Evolutionary conservation across 345 rosid species (phyloP).

Genomic region (Acer yangbiense): DNA sequence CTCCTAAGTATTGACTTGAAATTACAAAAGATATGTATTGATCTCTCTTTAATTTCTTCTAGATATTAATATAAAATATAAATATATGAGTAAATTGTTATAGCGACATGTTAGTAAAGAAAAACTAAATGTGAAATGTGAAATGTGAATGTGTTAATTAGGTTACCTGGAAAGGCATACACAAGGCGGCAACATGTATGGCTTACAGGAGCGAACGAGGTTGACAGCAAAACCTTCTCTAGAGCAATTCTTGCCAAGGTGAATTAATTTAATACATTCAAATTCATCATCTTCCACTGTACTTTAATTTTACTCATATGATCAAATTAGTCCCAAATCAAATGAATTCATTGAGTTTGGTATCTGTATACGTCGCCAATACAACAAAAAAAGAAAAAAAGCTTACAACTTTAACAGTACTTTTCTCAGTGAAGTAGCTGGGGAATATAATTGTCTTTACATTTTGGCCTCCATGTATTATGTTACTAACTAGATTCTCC

Average conservation of each 20-base stretch:
- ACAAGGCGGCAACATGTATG: conserved; percentile 78
- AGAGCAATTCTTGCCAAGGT: conserved; percentile 99
- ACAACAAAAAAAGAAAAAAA: background rate
- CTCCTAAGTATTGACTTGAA: background rate
- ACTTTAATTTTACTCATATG: background rate
- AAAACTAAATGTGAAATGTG: background rate
- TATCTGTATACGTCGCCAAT: background rate
- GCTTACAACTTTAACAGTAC: background rate
- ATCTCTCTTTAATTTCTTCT: background rate
- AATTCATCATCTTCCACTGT: background rate
- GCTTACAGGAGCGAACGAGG: conserved; percentile 84
- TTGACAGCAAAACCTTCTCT: conserved; percentile 86
- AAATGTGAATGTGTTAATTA: conserved; percentile 18
- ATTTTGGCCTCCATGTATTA: background rate
- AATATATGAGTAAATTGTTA: background rate
- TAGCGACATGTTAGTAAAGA: background rate
- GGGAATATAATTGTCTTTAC: background rate
- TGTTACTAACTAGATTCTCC: background rate
- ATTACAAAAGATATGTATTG: too few relatives aligned
- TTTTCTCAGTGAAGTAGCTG: background rate
- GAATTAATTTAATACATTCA: background rate
- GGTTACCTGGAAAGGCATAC: conserved; percentile 95
- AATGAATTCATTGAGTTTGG: background rate
- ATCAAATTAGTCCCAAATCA: background rate
- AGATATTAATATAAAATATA: background rate